Conservation (phyloP, 2,329 filamentous ascomycete genomes). For the Diaporthe nobilis region DNA sequence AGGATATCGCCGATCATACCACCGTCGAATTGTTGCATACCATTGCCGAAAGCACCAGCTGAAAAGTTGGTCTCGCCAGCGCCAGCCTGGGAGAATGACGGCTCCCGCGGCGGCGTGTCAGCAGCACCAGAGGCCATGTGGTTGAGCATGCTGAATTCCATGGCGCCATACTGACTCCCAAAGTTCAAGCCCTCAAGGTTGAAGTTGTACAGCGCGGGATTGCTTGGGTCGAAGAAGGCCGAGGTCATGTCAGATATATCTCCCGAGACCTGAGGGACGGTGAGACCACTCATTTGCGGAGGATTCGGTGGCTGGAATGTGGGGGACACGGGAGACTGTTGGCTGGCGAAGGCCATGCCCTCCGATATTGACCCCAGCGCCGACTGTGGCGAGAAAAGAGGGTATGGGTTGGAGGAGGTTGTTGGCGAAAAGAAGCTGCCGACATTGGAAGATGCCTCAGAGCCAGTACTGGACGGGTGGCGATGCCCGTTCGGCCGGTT, state of each 20-base stretch:
- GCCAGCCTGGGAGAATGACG: slow-evolving; percentile 58
- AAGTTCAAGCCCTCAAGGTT: slow-evolving; percentile 95
- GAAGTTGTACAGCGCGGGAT: slow-evolving; percentile 95
- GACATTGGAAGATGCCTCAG: slow-evolving; percentile 60
- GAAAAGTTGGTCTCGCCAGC: slow-evolving; percentile 57
- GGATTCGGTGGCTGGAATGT: slow-evolving; percentile 74
- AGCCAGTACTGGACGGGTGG: slow-evolving; percentile 61
- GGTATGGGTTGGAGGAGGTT: slow-evolving; percentile 61
- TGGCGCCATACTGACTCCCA: slow-evolving; percentile 93
- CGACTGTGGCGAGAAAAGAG: slow-evolving; percentile 65
- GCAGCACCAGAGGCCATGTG: slow-evolving; percentile 94
- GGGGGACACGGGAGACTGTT: slow-evolving; percentile 82
- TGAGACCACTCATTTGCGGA: slow-evolving; percentile 60
- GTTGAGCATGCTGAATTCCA: slow-evolving; percentile 96
- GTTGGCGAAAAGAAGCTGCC: slow-evolving; percentile 62
- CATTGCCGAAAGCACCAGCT: slow-evolving; percentile 66
- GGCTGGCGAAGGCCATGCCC: slow-evolving; percentile 69
- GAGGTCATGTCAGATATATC: slow-evolving; percentile 67
- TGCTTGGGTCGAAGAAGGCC: slow-evolving; percentile 87
- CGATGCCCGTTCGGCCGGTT: slow-evolving; percentile 62
- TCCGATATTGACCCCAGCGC: slow-evolving; percentile 63
- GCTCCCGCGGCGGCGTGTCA: slow-evolving; percentile 81
- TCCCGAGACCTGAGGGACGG: slow-evolving; percentile 64
- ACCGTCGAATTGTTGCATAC: slow-evolving; percentile 63
- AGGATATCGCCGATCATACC: slow-evolving; percentile 68